Conservation (phyloP, 345 rosid genomes). For the Populus davidiana region DNA sequence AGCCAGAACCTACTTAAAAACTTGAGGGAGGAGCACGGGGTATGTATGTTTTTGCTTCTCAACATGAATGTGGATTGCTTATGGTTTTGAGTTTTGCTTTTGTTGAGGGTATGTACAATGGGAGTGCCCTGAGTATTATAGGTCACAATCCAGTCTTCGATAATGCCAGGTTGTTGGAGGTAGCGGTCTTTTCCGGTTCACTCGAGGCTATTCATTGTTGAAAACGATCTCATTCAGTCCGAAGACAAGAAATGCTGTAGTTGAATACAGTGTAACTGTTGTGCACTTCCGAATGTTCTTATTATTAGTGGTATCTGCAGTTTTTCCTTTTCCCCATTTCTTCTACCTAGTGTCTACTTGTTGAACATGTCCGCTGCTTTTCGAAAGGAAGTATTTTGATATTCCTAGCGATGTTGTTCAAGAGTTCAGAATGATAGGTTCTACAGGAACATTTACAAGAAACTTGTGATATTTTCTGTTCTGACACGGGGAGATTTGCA, state of each 20-base stretch:
- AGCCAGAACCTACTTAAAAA: conserved; percentile 31
- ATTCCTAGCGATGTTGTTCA: not conserved
- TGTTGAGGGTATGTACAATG: conserved; percentile 17
- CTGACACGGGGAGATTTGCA: not conserved
- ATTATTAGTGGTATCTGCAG: not conserved
- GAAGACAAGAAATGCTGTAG: conserved; percentile 13
- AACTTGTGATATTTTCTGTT: not conserved
- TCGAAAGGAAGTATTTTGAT: not conserved
- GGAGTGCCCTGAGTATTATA: conserved; percentile 10
- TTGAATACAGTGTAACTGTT: conserved; percentile 27
- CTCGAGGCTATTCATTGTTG: conserved; percentile 17
- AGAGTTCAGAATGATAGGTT: not conserved
- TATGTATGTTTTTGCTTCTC: conserved; percentile 24
- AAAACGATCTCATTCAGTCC: not conserved
- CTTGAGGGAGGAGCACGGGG: conserved; percentile 40
- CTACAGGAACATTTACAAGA: not conserved
- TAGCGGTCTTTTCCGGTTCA: conserved; percentile 10
- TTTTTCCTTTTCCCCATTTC: not conserved
- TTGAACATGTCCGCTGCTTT: not conserved
- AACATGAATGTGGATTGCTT: conserved; percentile 7
- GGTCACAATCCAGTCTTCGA: not conserved
- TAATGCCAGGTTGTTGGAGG: conserved; percentile 15
- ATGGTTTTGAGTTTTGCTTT: conserved; percentile 6
- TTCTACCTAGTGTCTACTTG: not conserved
- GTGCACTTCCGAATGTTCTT: conserved; percentile 12